phyloP scores from a whole-genome alignment of 495 filamentous ascomycete genomes.

The Penicillium egyptiacum region DNA sequence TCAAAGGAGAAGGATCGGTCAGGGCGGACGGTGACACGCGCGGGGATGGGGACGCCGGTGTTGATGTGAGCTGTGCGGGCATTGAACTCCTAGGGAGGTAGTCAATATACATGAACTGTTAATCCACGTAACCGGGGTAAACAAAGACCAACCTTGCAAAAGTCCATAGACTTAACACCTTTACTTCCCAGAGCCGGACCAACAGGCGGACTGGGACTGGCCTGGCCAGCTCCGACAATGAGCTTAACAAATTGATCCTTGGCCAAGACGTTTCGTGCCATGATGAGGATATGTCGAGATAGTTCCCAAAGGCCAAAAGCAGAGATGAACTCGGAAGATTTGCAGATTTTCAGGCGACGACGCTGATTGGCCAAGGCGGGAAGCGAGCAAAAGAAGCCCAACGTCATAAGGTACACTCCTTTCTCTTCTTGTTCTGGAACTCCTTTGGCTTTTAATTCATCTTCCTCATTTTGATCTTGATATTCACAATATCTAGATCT shows the following conservation, averaged over 20 bases:
- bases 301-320: background rate
- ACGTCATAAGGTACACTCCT: constrained; percentile 23
- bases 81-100: constrained; percentile 81
- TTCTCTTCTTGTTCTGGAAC: background rate
- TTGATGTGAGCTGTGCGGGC: constrained; percentile 85
- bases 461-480: background rate
- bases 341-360: constrained; percentile 28
- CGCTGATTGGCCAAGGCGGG: constrained; percentile 24
- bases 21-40: constrained; percentile 85
- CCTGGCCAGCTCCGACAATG: constrained; percentile 97
- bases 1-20: constrained; percentile 94
- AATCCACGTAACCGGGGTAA: background rate
- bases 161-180: constrained; percentile 99
- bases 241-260: constrained; percentile 93
- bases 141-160: constrained; percentile 78
- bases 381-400: constrained; percentile 26
- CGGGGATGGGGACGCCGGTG: constrained; percentile 82
- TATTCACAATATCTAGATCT: background rate
- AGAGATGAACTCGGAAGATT: background rate
- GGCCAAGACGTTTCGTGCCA: constrained; percentile 73
- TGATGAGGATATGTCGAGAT: constrained; percentile 35
- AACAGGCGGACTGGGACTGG: constrained; percentile 92
- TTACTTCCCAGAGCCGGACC: constrained; percentile 96
- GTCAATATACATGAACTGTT: constrained; percentile 2
- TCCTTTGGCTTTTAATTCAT: constrained; percentile 4